These are phyloP conservation scores for Penicillium tannophilum DNA, from an alignment of 495 filamentous ascomycete species.

Conservation along the genomic window DNA sequence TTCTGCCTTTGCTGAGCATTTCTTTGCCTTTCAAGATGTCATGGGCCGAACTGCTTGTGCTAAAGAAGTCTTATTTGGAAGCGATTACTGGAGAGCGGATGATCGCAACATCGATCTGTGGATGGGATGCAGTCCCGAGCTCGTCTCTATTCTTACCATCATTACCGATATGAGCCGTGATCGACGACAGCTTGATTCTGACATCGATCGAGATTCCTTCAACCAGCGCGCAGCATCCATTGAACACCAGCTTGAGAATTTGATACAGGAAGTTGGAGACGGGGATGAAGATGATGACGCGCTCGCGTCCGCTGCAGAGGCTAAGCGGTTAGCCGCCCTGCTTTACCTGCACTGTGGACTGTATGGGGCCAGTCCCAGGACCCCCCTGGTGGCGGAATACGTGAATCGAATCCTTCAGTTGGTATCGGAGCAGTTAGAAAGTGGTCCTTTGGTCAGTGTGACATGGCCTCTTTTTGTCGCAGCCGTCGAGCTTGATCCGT, in stretches of 20 bases:
- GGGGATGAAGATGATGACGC: conserved; percentile 32
- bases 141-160: conserved; percentile 41
- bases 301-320: conserved; percentile 39
- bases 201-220: conserved; percentile 27
- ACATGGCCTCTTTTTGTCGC: conserved; percentile 52
- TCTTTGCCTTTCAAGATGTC: conserved; percentile 53
- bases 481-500: conserved; percentile 45
- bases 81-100: conserved; percentile 45
- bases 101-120: conserved; percentile 42
- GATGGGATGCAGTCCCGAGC: conserved; percentile 51
- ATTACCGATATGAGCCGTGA: conserved; percentile 48
- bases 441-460: conserved; percentile 33
- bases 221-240: conserved; percentile 34
- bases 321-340: conserved; percentile 44
- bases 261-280: conserved; percentile 40
- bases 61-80: conserved; percentile 41
- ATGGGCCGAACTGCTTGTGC: conserved; percentile 52
- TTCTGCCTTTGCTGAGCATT: conserved; percentile 43
- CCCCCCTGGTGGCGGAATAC: conserved; percentile 37
- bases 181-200: conserved; percentile 30
- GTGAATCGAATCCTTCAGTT: conserved; percentile 39
- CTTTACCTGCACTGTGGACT: conserved; percentile 47
- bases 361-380: conserved; percentile 40
- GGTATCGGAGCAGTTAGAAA: conserved; percentile 38
- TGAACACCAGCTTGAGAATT: conserved; percentile 30